These are phyloP conservation scores for Fraxinus xanthoxyloides DNA, from an alignment of 305 asterid genomes.

Conservation along the genomic window DNA sequence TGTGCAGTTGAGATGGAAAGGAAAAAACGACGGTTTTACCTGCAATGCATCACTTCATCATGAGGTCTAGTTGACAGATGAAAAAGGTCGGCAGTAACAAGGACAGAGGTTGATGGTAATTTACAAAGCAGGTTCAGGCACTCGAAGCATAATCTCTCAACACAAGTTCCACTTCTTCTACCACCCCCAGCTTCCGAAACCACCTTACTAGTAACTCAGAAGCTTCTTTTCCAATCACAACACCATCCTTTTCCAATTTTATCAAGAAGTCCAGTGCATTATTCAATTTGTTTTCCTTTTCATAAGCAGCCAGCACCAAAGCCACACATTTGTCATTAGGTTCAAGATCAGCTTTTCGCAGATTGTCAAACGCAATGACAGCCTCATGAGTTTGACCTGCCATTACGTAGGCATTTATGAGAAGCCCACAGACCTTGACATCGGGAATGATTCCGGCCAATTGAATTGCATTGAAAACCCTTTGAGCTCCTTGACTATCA, in stretches of 20 bases:
- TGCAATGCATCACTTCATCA: not conserved
- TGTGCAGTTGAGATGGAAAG: not conserved
- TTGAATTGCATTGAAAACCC: slow-evolving; percentile 73
- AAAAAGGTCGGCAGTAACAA: not conserved
- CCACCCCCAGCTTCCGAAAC: slow-evolving; percentile 68
- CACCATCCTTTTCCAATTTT: slow-evolving; percentile 55
- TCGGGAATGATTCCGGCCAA: slow-evolving; percentile 77
- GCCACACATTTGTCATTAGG: slow-evolving; percentile 84
- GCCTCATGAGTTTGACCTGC: slow-evolving; percentile 66
- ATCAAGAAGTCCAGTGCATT: slow-evolving; percentile 59
- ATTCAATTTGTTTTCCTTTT: slow-evolving; percentile 56
- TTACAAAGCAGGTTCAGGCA: not conserved
- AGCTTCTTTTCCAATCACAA: slow-evolving; percentile 57
- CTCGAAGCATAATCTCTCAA: slow-evolving; percentile 49
- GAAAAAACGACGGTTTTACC: not conserved
- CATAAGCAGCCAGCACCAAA: slow-evolving; percentile 54
- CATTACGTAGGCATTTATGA: slow-evolving; percentile 63
- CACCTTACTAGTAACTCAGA: slow-evolving; percentile 60
- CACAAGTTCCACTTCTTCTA: slow-evolving; percentile 68
- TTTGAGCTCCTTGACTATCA: slow-evolving; percentile 66
- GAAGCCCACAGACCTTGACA: slow-evolving; percentile 68
- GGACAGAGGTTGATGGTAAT: not conserved
- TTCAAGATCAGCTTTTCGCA: slow-evolving; percentile 54
- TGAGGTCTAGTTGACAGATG: not conserved
- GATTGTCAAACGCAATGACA: slow-evolving; percentile 60